Evolutionary conservation across 192 early-diverging fungal species (phyloP).

Genomic region (Coemansia sp.): DNA sequence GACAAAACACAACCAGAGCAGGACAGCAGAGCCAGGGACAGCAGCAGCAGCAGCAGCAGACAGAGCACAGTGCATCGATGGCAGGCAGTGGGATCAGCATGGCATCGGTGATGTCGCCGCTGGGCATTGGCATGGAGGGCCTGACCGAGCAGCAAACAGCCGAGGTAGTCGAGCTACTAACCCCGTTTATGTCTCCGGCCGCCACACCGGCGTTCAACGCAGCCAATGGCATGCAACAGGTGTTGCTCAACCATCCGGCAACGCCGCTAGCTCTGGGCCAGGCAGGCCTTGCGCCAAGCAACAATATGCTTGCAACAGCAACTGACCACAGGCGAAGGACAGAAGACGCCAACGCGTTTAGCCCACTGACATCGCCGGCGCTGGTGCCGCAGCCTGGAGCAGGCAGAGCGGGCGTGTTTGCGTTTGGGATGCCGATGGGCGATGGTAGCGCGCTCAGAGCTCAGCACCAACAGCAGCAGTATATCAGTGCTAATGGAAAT

Average conservation of each 20-base stretch:
- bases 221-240: background rate
- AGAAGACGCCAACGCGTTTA: conserved; percentile 13
- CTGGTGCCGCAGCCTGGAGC: conserved; percentile 20
- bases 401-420: background rate
- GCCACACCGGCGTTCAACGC: conserved; percentile 18
- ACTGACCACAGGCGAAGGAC: background rate
- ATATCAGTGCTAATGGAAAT: background rate
- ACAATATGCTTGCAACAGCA: background rate
- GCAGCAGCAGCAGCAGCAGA: background rate
- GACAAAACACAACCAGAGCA: background rate
- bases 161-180: conserved; percentile 47
- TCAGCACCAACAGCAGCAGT: conserved; percentile 15
- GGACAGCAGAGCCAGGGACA: background rate
- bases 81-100: background rate
- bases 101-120: conserved; percentile 19
- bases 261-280: conserved; percentile 13
- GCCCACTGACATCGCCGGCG: conserved; percentile 46
- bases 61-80: background rate
- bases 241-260: conserved; percentile 7
- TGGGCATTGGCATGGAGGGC: conserved; percentile 24
- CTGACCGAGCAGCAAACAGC: conserved; percentile 42
- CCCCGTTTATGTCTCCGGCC: conserved; percentile 45
- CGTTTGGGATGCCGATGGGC: background rate
- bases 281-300: background rate
- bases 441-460: background rate